Percentiles rank a stretch among this genome's conserved stretches.
phyloP scores from a whole-genome alignment of 1,284 basidiomycete species.

The Vanrija sp. region DNA sequence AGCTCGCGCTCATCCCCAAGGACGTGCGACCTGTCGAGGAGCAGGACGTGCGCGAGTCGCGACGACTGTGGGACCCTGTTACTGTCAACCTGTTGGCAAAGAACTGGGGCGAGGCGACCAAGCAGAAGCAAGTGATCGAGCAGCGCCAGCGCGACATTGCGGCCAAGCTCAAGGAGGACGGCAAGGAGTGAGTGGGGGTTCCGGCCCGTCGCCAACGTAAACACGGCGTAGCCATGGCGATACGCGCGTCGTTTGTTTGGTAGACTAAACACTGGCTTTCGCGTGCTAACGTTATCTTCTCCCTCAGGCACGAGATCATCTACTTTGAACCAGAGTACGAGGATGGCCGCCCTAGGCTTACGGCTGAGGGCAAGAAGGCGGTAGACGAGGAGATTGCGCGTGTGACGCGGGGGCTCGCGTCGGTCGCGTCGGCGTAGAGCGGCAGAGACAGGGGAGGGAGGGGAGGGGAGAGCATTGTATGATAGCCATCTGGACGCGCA shows the following conservation, averaged over 20 bases:
- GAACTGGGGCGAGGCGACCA: constrained; percentile 84
- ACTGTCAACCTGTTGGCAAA: constrained; percentile 72
- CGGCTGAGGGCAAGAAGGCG: constrained; percentile 63
- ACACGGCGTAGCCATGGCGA: neutral
- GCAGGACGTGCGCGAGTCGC: constrained; percentile 77
- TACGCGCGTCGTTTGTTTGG: neutral
- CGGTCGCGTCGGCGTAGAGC: too few relatives aligned
- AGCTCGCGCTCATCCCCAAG: constrained; percentile 75
- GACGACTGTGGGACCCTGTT: constrained; percentile 83
- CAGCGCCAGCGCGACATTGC: constrained; percentile 82
- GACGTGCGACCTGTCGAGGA: constrained; percentile 71
- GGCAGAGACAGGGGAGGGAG: too few relatives aligned
- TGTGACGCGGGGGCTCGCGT: neutral
- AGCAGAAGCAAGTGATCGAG: constrained; percentile 80
- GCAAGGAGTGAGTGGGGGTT: constrained; percentile 62
- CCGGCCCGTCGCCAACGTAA: neutral
- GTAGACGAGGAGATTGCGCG: constrained; percentile 63
- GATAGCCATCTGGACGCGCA: too few relatives aligned
- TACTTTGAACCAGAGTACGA: constrained; percentile 73
- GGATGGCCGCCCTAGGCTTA: constrained; percentile 70
- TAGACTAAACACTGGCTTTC: neutral
- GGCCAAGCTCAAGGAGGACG: constrained; percentile 73
- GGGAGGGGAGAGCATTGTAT: too few relatives aligned
- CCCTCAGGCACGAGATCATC: constrained; percentile 65
- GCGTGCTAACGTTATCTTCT: neutral